These are phyloP conservation scores for Bathelium albidoporum DNA, from an alignment of 495 filamentous ascomycete genomes.

Conservation along the genomic window DNA sequence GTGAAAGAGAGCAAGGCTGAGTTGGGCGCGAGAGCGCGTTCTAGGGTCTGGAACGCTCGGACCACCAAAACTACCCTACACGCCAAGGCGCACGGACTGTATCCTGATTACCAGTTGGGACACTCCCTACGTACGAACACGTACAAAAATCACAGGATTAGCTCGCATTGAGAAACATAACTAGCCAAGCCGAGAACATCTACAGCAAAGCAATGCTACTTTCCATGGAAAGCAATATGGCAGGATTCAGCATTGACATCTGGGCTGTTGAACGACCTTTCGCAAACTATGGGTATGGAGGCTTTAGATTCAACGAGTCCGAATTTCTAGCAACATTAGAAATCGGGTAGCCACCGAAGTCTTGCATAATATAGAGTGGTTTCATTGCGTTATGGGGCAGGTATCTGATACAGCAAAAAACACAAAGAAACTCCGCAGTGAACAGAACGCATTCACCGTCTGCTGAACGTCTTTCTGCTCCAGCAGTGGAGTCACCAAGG, in stretches of 20 bases:
- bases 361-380: conserved; percentile 5
- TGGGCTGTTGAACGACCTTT: too few relatives aligned
- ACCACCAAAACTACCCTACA: not conserved
- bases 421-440: not conserved
- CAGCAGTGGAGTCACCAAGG: not conserved
- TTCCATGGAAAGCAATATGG: too few relatives aligned
- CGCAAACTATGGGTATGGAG: too few relatives aligned
- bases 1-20: not conserved
- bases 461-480: not conserved
- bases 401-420: not conserved
- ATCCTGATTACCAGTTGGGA: too few relatives aligned
- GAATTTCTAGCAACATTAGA: not conserved
- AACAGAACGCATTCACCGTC: not conserved
- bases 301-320: not conserved
- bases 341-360: not conserved
- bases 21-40: not conserved
- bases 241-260: too few relatives aligned
- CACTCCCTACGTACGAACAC: too few relatives aligned
- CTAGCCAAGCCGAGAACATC: too few relatives aligned
- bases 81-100: too few relatives aligned
- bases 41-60: not conserved
- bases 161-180: too few relatives aligned
- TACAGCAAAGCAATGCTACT: too few relatives aligned
- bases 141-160: too few relatives aligned
- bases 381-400: conserved; percentile 11